Base-by-base conservation (phyloP, 2,329 filamentous ascomycete genomes). In the Cytospora chrysosperma region DNA sequence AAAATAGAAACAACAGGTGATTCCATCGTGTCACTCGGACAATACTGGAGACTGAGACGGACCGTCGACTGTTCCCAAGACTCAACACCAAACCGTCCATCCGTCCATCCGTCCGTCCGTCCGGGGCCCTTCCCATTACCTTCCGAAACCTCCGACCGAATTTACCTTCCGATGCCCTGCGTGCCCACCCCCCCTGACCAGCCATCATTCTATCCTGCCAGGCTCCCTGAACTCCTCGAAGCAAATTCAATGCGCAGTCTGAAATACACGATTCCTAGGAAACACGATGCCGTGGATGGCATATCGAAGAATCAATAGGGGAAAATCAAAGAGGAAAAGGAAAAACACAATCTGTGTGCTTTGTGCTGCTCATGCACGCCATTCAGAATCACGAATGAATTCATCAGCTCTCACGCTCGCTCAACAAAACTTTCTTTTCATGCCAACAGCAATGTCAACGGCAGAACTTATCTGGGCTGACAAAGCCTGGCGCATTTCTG, bases 171-270 rank as follows among this genome's bases (percentile, higher is more conserved):
- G 19, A 12, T 47, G 32, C 28, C 32, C 57, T 24, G 30, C 32
- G 19, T 26, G 28, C 56, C 47, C 27, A 30, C 43, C 56, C 17
- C 51, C 43, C 47, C 30, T 24, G 32, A 52, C 24, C 40, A 40
- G 40, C 15, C 40, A 27, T 32, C 9, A 28, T 53, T 65, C 51
- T 59, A 65, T 59, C 34, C 59, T 63, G 34, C 60, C 60, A 34
- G 53, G 34, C 26, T 24, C 28, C 56, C 60, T 51, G 30, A 63
- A 65, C 63, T 63, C 63, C 63, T 49, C 61, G 30, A 60, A 32
- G 51, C 47, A 27, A 60, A 13, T 13, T 13, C 32, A 34, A 24
- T 60, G 63, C 54, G 63, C 61, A 58, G 43, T 63, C 30, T 63
- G 52, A 59, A 60, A 32, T 65, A 65, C 60, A 65, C 15, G 47